Evolutionary conservation across 306 rosid species (phyloP), one percentile per base, ranked within the genome.

Genomic region (Astragalus glycyphyllos): DNA sequence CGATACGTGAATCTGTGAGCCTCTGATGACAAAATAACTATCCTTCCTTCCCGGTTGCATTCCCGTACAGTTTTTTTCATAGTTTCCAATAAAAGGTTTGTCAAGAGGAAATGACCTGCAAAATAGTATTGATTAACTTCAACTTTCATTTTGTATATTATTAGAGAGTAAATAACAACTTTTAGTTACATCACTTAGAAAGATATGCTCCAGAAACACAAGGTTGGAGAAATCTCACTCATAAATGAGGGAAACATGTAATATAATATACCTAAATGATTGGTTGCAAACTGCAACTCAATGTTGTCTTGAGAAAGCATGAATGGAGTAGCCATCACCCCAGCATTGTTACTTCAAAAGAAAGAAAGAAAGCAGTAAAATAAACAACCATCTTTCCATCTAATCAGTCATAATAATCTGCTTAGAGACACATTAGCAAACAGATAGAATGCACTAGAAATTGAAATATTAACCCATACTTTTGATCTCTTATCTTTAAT

Each of bases 81-180:
- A 60, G 85, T 86, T 53, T 86, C 96, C 79, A 92, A 70, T 41
- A 90, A 74, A 84, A 92, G 96, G 78, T 88, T 81, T 45, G 91
- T 90, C 79, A 90, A 76, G 77, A 86, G 92, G 80, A 92, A 90
- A 71, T 92, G 98, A 3, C 96, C 98, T 90, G 65, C 66, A 84
- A 80, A 80, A 66, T 37, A 42, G 29, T 23, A 44, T 34, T 29
- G 12, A 70, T 78, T 9, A 31, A 32, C 13, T 61, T 48, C 26
- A 58, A 20, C 13, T 41, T 15, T 6, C 46, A 4, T 16, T 64
- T 31, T 61, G 31, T 6, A 47, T 46, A 47, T 23, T 20, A 17
- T 38, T 11, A 31, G 49, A 60, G 55, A 41, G 60, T 35, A 63
- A 55, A 58, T 37, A 53, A 9, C 12, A 14, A 44, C 37, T 65